Conservation (phyloP, 2,329 filamentous ascomycete species). For the Verticillium klebahnii region DNA sequence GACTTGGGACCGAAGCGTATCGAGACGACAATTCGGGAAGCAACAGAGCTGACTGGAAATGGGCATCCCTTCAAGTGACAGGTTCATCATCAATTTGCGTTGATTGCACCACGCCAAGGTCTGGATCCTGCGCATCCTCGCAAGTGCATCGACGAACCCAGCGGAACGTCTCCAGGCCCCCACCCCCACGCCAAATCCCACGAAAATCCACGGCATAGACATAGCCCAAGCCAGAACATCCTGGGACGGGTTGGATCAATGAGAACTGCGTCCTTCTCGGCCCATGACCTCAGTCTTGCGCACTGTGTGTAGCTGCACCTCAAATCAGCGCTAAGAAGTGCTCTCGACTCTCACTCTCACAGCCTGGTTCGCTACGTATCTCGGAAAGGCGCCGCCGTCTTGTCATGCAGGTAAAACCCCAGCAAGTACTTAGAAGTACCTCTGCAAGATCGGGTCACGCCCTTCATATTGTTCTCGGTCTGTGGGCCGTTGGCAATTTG, state of each 20-base stretch:
- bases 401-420: background rate
- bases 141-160: background rate
- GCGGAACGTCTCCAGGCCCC: background rate
- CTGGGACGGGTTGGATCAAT: background rate
- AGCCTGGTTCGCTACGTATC: background rate
- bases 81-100: background rate
- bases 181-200: background rate
- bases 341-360: background rate
- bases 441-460: background rate
- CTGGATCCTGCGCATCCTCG: background rate
- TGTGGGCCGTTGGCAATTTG: background rate
- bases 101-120: background rate
- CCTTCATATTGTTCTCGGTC: background rate
- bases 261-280: background rate
- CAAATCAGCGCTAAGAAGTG: background rate
- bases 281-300: background rate
- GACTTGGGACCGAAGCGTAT: too few relatives aligned
- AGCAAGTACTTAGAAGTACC: background rate
- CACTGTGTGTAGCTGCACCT: background rate
- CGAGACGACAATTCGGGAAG: too few relatives aligned
- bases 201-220: background rate
- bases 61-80: too few relatives aligned
- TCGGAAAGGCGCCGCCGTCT: too few relatives aligned
- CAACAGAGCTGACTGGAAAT: too few relatives aligned
- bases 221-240: background rate